Base-by-base conservation (phyloP, 495 filamentous ascomycete species). In the Astrothelium macrocarpum region DNA sequence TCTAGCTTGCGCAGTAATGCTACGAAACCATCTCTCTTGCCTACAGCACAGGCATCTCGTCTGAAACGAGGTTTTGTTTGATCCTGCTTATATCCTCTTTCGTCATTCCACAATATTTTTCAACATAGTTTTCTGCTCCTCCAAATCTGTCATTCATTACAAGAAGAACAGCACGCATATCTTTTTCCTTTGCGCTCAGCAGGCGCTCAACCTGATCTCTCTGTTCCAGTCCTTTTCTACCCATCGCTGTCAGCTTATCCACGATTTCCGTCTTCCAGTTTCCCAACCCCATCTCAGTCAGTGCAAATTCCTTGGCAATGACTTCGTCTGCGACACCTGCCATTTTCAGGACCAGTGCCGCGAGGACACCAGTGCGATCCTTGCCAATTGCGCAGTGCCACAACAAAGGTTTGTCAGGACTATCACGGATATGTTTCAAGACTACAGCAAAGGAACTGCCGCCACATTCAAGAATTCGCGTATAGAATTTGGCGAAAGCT, bases 121-220 rank as follows among this genome's bases (percentile, higher is more conserved):
- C 62, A 59, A 85, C 71, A 68, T 86, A 87, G 36, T 64, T 62
- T 70, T 85, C 84, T 20, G 78, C 79, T 16, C 81, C 79, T 11
- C 84, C 85, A 72, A 81, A 84, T 62, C 75, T 75, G 39, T 77
- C 73, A 32, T 75, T 70, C n/a, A 87, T 72, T 67, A 80, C 76
- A 59, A 71, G 67, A 7, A 87, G 59, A 14, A 79, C 80, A 18
- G 72, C 74, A 26, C 81, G 61, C 84, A 89, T 87, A 58, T 71
- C 70, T 58, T 70, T 68, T 61, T 62, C 59, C 60, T 69, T 69
- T 20, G 61, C 62, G 25, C 39, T 36, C 59, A 70, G 61, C 68
- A 71, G 68, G 28, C 25, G 7, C 59, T 28, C 25, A n/a, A 42
- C 56, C 58, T 61, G 66, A 49, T 36, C 31, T 18, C 59, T 32